Conservation (phyloP, 2,329 filamentous ascomycete genomes). For the Hortaea sp. region DNA sequence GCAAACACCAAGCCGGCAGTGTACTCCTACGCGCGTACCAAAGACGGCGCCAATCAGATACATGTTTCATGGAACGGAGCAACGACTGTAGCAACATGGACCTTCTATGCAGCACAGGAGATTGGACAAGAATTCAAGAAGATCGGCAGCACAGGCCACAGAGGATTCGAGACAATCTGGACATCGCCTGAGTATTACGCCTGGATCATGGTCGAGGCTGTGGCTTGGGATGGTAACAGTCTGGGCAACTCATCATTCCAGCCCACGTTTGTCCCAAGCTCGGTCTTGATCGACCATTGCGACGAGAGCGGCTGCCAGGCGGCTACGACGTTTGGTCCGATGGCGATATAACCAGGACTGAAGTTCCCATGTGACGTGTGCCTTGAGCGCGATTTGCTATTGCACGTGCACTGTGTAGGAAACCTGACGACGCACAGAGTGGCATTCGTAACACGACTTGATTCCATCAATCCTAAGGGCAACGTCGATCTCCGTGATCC, state of each 20-base stretch:
- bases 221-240: constrained; percentile 10
- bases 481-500: too few relatives aligned
- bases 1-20: constrained; percentile 27
- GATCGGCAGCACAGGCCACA: constrained; percentile 6
- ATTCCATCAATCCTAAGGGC: too few relatives aligned
- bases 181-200: constrained; percentile 6
- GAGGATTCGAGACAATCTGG: constrained; percentile 17
- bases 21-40: constrained; percentile 21
- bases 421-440: too few relatives aligned
- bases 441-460: too few relatives aligned
- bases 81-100: constrained; percentile 35
- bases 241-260: constrained; percentile 17
- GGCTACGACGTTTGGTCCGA: neutral
- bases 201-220: constrained; percentile 15
- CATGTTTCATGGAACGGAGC: constrained; percentile 44
- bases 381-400: too few relatives aligned
- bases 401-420: too few relatives aligned
- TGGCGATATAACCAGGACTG: neutral
- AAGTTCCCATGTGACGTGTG: neutral
- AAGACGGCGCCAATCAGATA: constrained; percentile 18
- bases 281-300: neutral
- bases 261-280: constrained; percentile 9
- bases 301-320: neutral
- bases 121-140: constrained; percentile 9
- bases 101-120: constrained; percentile 30